A percentile compares a stretch with the other conserved stretches of the same genome.
Conservation (phyloP, 768 basidiomycete species). For the Macrocybe gigantea region DNA sequence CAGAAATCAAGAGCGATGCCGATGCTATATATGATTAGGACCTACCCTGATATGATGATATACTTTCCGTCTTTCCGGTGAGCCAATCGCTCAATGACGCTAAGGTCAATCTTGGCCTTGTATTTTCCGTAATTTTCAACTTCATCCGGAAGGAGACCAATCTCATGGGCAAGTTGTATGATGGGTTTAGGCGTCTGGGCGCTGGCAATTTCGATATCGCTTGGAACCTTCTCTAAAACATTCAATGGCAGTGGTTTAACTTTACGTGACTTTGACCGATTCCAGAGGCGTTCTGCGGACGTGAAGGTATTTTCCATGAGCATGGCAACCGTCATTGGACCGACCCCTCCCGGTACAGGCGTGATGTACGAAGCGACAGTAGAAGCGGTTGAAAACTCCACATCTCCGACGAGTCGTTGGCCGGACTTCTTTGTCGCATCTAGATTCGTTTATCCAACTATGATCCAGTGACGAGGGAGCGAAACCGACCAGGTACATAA, state of each 20-base stretch:
- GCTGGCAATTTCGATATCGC: constrained; percentile 94
- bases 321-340: constrained; percentile 99
- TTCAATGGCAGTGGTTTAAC: constrained; percentile 77
- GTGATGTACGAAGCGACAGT: constrained; percentile 86
- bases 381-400: constrained; percentile 77
- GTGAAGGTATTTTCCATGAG: constrained; percentile 92
- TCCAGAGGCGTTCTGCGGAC: constrained; percentile 80
- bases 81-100: constrained; percentile 75
- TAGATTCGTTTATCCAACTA: constrained; percentile 16
- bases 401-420: constrained; percentile 93
- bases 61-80: constrained; percentile 94
- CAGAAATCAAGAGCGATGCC: too few relatives aligned
- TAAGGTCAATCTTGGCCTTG: constrained; percentile 96
- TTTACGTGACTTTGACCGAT: constrained; percentile 57
- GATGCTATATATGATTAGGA: not conserved
- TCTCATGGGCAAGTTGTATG: constrained; percentile 76
- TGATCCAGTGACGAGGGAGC: constrained; percentile 1
- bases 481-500: constrained; percentile 71
- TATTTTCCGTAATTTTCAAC: constrained; percentile 92
- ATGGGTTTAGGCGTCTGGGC: constrained; percentile 92
- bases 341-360: constrained; percentile 97
- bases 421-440: constrained; percentile 93
- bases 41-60: constrained; percentile 88
- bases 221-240: constrained; percentile 83
- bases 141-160: constrained; percentile 82